These are phyloP conservation scores for Colletotrichum lupini DNA, from an alignment of 2,329 filamentous ascomycete species.

Conservation along the genomic window DNA sequence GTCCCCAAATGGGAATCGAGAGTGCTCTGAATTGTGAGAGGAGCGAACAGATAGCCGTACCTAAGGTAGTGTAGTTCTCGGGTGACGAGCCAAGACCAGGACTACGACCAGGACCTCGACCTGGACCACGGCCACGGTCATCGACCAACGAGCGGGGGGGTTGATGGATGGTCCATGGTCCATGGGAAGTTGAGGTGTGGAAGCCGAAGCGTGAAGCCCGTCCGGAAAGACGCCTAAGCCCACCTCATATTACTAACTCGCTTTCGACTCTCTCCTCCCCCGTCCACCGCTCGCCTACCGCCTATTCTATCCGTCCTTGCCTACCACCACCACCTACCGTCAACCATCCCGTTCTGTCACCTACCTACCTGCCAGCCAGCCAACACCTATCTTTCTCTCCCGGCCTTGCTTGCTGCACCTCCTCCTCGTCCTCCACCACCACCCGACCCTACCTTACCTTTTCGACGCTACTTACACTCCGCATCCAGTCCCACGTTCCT, in stretches of 20 bases:
- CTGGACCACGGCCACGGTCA: constrained; percentile 1
- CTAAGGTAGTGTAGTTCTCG: background rate
- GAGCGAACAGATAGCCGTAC: background rate
- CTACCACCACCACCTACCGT: constrained; percentile 5
- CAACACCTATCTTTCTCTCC: background rate
- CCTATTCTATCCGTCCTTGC: constrained; percentile 4
- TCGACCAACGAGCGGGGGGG: constrained; percentile 23
- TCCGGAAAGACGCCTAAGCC: constrained; percentile 30
- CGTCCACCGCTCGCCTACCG: constrained; percentile 1
- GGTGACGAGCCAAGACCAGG: background rate
- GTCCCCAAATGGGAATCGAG: background rate
- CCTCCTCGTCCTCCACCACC: background rate
- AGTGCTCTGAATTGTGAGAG: background rate
- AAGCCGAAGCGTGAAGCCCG: constrained; percentile 12
- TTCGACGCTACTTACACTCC: constrained; percentile 6
- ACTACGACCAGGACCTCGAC: constrained; percentile 3
- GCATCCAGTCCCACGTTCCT: constrained; percentile 23
- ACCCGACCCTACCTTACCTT: background rate
- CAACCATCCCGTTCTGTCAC: constrained; percentile 1
- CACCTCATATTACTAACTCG: constrained; percentile 35
- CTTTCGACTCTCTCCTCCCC: constrained; percentile 24
- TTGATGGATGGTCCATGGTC: background rate
- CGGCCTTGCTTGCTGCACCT: constrained; percentile 6
- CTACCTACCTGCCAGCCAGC: background rate
- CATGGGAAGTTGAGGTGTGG: constrained; percentile 18